phyloP scores from a whole-genome alignment of 768 basidiomycete genomes.

The Agaricus bisporus region DNA sequence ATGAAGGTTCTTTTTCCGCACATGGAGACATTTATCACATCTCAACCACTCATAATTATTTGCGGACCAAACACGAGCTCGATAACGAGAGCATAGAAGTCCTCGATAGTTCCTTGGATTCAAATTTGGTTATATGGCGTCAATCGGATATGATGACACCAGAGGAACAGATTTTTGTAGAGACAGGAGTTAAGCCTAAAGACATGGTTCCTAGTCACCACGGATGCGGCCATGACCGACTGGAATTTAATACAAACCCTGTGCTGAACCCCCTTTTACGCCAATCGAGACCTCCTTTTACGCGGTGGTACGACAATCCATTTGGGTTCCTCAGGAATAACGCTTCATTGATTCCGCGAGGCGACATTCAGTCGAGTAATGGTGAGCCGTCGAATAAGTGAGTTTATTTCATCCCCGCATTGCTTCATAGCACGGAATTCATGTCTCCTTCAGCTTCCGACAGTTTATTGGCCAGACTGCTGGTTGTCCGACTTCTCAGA shows the following conservation, averaged over 20 bases:
- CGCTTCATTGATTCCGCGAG: conserved; percentile 21
- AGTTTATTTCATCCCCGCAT: conserved; percentile 13
- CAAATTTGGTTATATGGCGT: conserved; percentile 64
- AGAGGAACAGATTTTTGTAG: conserved; percentile 38
- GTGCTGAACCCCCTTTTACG: conserved; percentile 45
- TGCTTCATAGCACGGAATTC: conserved; percentile 8
- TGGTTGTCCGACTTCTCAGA: conserved; percentile 71
- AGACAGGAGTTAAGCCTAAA: conserved; percentile 18
- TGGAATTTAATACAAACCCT: conserved; percentile 62
- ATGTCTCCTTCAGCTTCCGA: conserved; percentile 46
- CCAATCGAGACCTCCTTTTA: conserved; percentile 19
- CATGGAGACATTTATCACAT: conserved; percentile 66
- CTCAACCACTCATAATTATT: conserved; percentile 63
- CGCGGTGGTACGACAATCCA: conserved; percentile 33
- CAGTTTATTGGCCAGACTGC: conserved; percentile 57
- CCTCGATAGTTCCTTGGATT: conserved; percentile 35
- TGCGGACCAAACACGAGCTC: conserved; percentile 49
- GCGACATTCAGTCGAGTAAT: conserved; percentile 46
- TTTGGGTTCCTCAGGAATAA: conserved; percentile 5
- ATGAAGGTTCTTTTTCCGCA: conserved; percentile 72
- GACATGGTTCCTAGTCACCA: conserved; percentile 21
- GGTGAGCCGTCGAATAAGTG: conserved; percentile 48
- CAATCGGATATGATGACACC: conserved; percentile 61
- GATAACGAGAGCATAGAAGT: conserved; percentile 43
- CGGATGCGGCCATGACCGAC: conserved; percentile 65